Base-by-base conservation (phyloP, 1,139 yeast genomes). In the Protomyces inundatus region DNA sequence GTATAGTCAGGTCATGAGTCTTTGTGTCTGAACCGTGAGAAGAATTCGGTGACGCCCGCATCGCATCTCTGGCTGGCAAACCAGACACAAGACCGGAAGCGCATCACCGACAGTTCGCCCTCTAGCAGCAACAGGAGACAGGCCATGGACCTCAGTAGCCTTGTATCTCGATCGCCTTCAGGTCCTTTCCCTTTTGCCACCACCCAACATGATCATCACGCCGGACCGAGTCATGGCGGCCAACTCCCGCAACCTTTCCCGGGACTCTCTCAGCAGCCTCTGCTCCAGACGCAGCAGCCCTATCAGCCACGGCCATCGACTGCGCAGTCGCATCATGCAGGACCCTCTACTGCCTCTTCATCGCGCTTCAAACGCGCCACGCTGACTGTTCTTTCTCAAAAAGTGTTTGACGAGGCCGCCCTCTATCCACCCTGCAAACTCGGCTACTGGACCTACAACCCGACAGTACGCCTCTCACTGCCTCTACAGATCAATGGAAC, bases 361-460 rank as follows among this genome's bases (percentile, higher is more conserved):
- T 23, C 55, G 14, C 50, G 50, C 33, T 34, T 50, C 7, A 30
- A 36, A 14, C 37, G 40, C 23, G 55, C 61, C 5, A 57, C 51
- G 23, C 40, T 57, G 34, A 50, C 61, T n/a, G 51, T 57, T 48
- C 51, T 37, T n/a, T 57, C 61, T 10, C 9, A 42, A 5, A 57
- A 57, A 32, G 61, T 57, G 6, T 57, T 57, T 14, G 61, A 57
- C 23, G 61, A 50, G n/a, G 61, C 61, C 6, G 51, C 39, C 10
- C 6, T 9, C 4, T 51, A 34, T 30, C 53, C 55, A 6, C 55
- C 48, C 9, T 30, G 37, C 50, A 57, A 50, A 40, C 51, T 57
- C 10, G 61, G 61, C 14, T 34, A 54, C 12, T 57, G 61, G 61
- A 57, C 61, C 6, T 57, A 57, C 16, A 37, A 57, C 30, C 61